Evolutionary conservation across 345 rosid species (phyloP).

Genomic region (Pistacia atlantica): DNA sequence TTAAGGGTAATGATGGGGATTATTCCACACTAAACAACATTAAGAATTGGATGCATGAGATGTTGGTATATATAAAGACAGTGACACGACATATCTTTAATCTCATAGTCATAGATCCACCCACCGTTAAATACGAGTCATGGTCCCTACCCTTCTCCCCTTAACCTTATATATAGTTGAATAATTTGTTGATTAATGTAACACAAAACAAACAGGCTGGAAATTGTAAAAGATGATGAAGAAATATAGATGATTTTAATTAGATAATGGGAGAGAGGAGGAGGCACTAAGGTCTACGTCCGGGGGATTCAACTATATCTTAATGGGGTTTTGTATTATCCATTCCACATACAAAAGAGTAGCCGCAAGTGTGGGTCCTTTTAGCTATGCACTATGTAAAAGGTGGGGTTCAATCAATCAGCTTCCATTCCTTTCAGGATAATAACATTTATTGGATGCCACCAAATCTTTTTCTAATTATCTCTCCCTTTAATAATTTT

Average conservation of each 20-base stretch:
- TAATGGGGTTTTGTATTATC: slow-evolving; percentile 24
- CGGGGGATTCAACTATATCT: slow-evolving; percentile 60
- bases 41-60: slow-evolving; percentile 21
- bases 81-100: slow-evolving; percentile 40
- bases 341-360: slow-evolving; percentile 36
- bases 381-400: slow-evolving; percentile 23
- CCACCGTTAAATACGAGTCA: slow-evolving; percentile 31
- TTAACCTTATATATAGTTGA: too few species aligned
- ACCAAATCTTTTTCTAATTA: not conserved
- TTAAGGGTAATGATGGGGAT: slow-evolving; percentile 43
- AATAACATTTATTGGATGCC: not conserved
- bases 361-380: slow-evolving; percentile 27
- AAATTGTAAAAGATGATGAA: not conserved
- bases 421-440: slow-evolving; percentile 21
- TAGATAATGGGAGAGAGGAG: slow-evolving; percentile 20
- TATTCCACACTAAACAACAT: slow-evolving; percentile 29
- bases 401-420: slow-evolving; percentile 51
- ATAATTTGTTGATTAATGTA: too few species aligned
- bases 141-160: not conserved
- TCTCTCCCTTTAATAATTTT: not conserved
- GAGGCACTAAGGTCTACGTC: slow-evolving; percentile 46
- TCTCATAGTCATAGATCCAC: slow-evolving; percentile 24
- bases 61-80: slow-evolving; percentile 41
- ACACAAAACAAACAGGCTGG: too few species aligned
- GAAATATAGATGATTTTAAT: too few species aligned